Evolutionary conservation across 176 grass and related monocot species (phyloP), one percentile per base, ranked within the genome.

Genomic region (Elaeis guineensis): DNA sequence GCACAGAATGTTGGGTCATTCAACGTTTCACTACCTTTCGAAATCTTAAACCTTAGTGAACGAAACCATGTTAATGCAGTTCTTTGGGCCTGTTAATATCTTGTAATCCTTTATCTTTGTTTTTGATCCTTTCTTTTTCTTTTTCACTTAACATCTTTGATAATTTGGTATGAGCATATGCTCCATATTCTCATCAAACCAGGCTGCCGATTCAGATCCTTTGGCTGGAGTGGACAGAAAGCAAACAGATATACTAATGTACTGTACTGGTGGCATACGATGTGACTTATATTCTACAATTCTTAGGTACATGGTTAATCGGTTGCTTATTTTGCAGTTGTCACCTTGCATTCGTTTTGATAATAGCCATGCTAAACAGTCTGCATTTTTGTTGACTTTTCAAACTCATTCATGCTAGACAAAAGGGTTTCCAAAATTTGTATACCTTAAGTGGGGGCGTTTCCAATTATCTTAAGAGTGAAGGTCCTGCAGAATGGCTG

Each of bases 241-340:
- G 29, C 79, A 79, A n/a, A 96, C 83, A 21, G 78, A 96, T 72
- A 88, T 96, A 82, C 67, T 96, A 25, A 96, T 96, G 92, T 96
- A 90, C 75, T 96, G 86, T 66, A 90, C 92, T 0, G 87, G 92
- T 21, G 92, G 92, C 29, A 96, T 96, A 68, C 80, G 92, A 50
- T 96, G 92, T 26, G 92, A 88, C 52, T 72, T 90, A 5, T 96
- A 96, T 70, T 90, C 86, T 68, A 85, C 83, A 72, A 86, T 96
- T 80, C 72, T 96, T 62, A 82, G 83, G 91, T 96, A 86, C 35
- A 9, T 44, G 11, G 35, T 44, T 44, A 44, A 12, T 44, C 35
- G 3, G 35, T 44, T 14, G 8, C 35, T 44, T 8, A 44, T 44
- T 11, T 57, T 55, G 23, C 17, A 56, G 16, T 35, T 29, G 5